phyloP scores from a whole-genome alignment of 345 rosid genomes.

The Citrus reticulata region DNA sequence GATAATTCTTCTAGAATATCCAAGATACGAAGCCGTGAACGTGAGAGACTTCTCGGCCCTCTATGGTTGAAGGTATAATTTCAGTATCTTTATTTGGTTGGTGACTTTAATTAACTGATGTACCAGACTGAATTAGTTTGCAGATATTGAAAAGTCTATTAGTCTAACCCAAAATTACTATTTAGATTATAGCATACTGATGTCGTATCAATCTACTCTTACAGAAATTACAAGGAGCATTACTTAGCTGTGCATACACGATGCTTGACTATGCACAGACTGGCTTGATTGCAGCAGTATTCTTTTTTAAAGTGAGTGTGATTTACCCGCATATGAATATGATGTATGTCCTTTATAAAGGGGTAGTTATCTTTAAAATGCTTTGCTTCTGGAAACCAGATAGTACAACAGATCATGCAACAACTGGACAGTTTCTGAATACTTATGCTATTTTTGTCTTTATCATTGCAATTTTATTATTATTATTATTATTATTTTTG shows the following conservation, averaged over 20 bases:
- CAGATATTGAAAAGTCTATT: background rate
- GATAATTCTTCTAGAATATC: constrained; percentile 96
- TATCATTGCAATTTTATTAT: background rate
- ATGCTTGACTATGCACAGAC: constrained; percentile 96
- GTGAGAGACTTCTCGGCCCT: constrained; percentile 94
- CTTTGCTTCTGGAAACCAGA: background rate
- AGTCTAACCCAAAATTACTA: constrained; percentile 4
- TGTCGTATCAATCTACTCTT: background rate
- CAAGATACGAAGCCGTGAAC: constrained; percentile 83
- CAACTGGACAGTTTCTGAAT: background rate
- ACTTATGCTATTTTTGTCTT: background rate
- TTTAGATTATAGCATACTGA: constrained; percentile 16
- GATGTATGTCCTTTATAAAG: background rate
- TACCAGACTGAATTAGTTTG: background rate
- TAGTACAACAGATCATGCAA: background rate
- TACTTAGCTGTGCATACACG: constrained; percentile 72
- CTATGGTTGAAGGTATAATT: constrained; percentile 84
- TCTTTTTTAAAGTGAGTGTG: constrained; percentile 80
- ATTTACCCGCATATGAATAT: constrained; percentile 5
- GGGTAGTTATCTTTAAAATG: background rate
- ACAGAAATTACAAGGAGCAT: constrained; percentile 83
- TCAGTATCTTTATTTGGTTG: background rate
- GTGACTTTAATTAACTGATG: background rate
- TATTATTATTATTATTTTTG: background rate
- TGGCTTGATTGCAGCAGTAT: constrained; percentile 94